Conservation (phyloP, 139 green algal genomes). For the Trebouxia sp. region DNA sequence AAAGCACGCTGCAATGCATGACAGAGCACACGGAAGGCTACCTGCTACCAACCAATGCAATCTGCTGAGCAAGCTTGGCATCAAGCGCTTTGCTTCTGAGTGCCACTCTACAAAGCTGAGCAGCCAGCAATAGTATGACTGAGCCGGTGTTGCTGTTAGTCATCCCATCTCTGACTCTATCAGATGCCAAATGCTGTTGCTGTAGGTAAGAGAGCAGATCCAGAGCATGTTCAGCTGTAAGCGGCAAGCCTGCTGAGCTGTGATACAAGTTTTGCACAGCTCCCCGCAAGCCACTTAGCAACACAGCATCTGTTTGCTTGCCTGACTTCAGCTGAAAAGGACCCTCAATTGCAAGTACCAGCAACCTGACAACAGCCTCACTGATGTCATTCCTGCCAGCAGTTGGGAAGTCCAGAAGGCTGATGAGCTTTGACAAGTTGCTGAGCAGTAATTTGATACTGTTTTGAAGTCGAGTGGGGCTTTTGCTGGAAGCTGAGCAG, state of each 20-base stretch:
- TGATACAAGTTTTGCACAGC: neutral
- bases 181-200: neutral
- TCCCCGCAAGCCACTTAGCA: neutral
- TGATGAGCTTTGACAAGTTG: neutral
- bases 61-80: neutral
- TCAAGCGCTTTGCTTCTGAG: neutral
- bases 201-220: neutral
- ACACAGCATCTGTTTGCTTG: neutral
- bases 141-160: neutral
- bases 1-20: neutral
- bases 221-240: neutral
- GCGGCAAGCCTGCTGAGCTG: neutral
- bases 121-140: neutral
- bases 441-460: neutral
- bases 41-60: neutral
- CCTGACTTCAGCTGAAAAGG: neutral
- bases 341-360: neutral
- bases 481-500: constrained; percentile 8
- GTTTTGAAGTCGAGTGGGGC: neutral
- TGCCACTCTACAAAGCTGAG: neutral
- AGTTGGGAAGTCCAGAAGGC: neutral
- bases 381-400: neutral
- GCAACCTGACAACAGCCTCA: neutral
- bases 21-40: neutral
- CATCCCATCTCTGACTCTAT: neutral